These are phyloP conservation scores for Aspergillus conjunctus DNA, from an alignment of 495 filamentous ascomycete species.

Conservation along the genomic window DNA sequence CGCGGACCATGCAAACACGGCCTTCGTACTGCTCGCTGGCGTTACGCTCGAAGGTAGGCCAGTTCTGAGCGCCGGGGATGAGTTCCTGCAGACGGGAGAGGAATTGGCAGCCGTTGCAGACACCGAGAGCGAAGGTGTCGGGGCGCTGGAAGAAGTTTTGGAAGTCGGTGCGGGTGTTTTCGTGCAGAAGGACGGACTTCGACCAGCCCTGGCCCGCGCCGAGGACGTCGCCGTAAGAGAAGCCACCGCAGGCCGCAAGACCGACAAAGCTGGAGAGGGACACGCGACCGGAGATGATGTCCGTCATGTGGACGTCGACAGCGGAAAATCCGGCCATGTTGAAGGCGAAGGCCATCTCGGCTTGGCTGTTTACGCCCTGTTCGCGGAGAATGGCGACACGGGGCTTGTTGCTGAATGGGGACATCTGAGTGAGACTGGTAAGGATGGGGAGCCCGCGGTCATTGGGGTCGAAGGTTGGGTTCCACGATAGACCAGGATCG, in stretches of 20 bases:
- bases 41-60: constrained; percentile 89
- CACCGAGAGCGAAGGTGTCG: constrained; percentile 90
- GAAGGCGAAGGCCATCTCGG: constrained; percentile 98
- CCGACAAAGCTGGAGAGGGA: constrained; percentile 82
- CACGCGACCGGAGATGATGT: constrained; percentile 74
- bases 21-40: constrained; percentile 90
- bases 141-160: constrained; percentile 81
- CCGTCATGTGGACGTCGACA: constrained; percentile 96
- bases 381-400: constrained; percentile 93
- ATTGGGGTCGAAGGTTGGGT: constrained; percentile 77
- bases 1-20: constrained; percentile 83
- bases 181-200: constrained; percentile 86
- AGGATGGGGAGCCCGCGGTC: constrained; percentile 72
- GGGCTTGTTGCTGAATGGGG: constrained; percentile 72
- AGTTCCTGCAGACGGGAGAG: constrained; percentile 77
- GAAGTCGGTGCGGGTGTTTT: constrained; percentile 75
- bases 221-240: constrained; percentile 95
- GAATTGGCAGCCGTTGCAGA: constrained; percentile 99
- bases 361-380: constrained; percentile 92
- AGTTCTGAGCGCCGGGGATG: constrained; percentile 82
- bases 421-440: constrained; percentile 59
- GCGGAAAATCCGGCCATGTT: constrained; percentile 85
- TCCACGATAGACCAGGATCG: constrained; percentile 85
- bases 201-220: constrained; percentile 97
- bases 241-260: constrained; percentile 92